These are phyloP conservation scores for Chenopodium suecicum DNA, from an alignment of 148 eudicot species.

Conservation along the genomic window DNA sequence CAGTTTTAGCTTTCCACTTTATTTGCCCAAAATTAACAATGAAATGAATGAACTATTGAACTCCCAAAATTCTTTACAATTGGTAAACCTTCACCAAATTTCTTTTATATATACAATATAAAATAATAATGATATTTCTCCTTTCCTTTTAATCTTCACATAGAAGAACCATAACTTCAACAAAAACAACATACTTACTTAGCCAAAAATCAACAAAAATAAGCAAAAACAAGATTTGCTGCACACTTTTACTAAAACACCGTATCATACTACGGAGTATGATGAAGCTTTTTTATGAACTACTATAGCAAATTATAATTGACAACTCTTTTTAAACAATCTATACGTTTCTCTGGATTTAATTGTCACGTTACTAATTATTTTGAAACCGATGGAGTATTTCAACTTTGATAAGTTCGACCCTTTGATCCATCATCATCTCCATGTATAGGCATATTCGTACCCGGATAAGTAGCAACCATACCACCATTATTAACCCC, in stretches of 20 bases:
- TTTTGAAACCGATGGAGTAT: too few species aligned
- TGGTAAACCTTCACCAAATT: slow-evolving; percentile 9
- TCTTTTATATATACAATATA: slow-evolving; percentile 8
- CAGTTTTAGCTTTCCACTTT: neutral
- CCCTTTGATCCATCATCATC: slow-evolving; percentile 59
- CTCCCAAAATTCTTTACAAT: slow-evolving; percentile 17
- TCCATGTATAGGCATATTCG: slow-evolving; percentile 27
- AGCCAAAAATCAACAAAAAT: too few species aligned
- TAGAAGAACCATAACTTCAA: neutral
- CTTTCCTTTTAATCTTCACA: neutral
- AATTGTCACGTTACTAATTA: too few species aligned
- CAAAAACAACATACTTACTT: neutral
- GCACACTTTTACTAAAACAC: neutral
- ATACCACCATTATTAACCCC: slow-evolving; percentile 44
- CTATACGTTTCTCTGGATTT: neutral
- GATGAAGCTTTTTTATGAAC: too few species aligned
- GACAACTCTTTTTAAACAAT: too few species aligned
- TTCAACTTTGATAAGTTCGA: slow-evolving; percentile 28
- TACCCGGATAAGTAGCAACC: slow-evolving; percentile 47
- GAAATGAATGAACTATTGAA: too few species aligned
- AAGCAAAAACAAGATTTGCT: slow-evolving; percentile 1
- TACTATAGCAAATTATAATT: too few species aligned
- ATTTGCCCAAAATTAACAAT: slow-evolving; percentile 3
- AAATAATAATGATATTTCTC: neutral
- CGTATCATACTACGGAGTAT: too few species aligned